phyloP scores from a whole-genome alignment of 208 protist genomes.

The Wallacemonas sp. region DNA sequence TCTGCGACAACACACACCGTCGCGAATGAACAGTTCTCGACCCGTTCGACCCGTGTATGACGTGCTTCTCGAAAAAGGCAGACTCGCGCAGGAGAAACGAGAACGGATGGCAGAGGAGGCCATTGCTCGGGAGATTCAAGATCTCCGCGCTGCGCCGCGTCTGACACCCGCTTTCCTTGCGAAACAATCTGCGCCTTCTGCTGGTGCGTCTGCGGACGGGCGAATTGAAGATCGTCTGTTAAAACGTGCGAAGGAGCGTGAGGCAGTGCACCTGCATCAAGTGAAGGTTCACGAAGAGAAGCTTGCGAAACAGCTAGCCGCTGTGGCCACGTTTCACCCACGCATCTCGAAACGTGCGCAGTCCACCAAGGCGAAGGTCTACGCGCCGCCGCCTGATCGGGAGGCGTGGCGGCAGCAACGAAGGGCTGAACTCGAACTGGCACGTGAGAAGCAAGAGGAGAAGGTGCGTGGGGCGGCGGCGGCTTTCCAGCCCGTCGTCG shows the following conservation, averaged over 20 bases:
- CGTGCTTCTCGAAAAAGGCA: constrained; percentile 64
- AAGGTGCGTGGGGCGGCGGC: constrained; percentile 31
- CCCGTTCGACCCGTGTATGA: constrained; percentile 52
- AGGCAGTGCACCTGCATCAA: constrained; percentile 15
- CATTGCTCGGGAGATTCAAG: constrained; percentile 37
- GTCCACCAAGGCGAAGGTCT: constrained; percentile 36
- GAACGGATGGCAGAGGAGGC: constrained; percentile 38
- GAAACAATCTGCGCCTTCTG: constrained; percentile 1
- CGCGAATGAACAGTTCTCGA: not conserved
- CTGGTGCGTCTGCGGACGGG: constrained; percentile 17
- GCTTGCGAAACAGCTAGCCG: constrained; percentile 36
- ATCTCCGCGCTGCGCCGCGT: constrained; percentile 43
- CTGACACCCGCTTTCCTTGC: not conserved
- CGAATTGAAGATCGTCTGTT: constrained; percentile 66
- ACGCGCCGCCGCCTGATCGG: constrained; percentile 18
- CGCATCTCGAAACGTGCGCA: constrained; percentile 50
- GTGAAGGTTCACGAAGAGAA: constrained; percentile 27
- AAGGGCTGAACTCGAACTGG: constrained; percentile 27
- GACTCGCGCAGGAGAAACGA: constrained; percentile 43
- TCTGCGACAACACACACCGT: not conserved
- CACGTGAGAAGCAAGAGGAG: constrained; percentile 4
- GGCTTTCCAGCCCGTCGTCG: constrained; percentile 36
- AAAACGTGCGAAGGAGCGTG: constrained; percentile 41
- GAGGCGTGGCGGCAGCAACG: constrained; percentile 27
- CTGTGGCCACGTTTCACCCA: constrained; percentile 45